Evolutionary conservation across 768 basidiomycete genomes (phyloP), one percentile per base, ranked within the genome.

Genomic region (Phaffia australis): DNA sequence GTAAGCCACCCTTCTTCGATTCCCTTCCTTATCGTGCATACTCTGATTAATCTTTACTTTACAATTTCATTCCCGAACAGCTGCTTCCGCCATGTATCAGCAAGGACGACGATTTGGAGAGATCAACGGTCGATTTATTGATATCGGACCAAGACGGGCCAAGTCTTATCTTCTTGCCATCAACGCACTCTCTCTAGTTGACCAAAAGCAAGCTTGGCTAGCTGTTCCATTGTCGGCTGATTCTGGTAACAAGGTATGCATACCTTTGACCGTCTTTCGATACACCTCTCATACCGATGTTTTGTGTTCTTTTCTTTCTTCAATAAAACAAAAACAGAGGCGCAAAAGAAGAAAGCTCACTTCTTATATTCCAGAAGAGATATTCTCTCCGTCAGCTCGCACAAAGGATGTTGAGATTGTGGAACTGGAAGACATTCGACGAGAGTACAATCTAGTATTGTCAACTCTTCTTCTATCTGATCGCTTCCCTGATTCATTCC

Each of bases 81-180:
- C 93, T 64, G 88, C 89, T 19, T 81, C 87, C 61, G 85, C 85
- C 14, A 95, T 98, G 93, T 97, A 93, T 75, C 88, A 89, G 71
- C 85, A 90, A 63, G 90, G 87, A 25, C 80, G 85, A 70, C 87
- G 90, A 73, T 77, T 98, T 11, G 84, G 82, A 60, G 79, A 78
- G 42, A 70, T 81, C 42, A 66, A 75, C 60, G 75, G 71, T 59
- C 73, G 78, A 55, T 79, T 79, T 69, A 69, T 76, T 48, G 82
- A 82, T 46, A 73, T 87, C 23, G 80, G 84, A 47, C 84, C 85
- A 71, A 83, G 86, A 71, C 89, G 92, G 71, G 87, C 89, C 18
- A 75, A 77, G 56, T 74, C 75, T 56, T 87, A 89, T 72, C 81
- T 86, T 58, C 84, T 93, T 51, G 87, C 91, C 30, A 87, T 93